Evolutionary conservation across 192 early-diverging fungal species (phyloP).

Genomic region (Coemansia sp.): DNA sequence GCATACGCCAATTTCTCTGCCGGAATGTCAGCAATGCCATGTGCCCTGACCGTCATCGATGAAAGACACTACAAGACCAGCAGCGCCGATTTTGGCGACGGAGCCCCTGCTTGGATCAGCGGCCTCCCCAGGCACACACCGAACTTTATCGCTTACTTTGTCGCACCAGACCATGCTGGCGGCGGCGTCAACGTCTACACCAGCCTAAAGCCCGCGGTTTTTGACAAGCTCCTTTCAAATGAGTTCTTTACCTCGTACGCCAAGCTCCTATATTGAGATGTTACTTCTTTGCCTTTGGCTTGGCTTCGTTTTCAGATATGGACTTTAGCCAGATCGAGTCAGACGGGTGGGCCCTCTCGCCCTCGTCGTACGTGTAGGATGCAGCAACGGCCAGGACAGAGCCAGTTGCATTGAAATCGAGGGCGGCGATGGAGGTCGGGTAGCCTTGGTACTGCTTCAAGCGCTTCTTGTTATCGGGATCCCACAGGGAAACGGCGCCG

Average conservation of each 20-base stretch:
- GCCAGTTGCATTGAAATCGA: slow-evolving; percentile 80
- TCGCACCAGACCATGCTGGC: not conserved
- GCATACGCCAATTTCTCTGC: slow-evolving; percentile 9
- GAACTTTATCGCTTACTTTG: slow-evolving; percentile 25
- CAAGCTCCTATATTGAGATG: not conserved
- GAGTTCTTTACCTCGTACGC: slow-evolving; percentile 20
- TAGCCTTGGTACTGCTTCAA: slow-evolving; percentile 76
- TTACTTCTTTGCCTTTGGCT: slow-evolving; percentile 47
- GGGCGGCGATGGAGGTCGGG: slow-evolving; percentile 70
- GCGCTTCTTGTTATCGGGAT: slow-evolving; percentile 84
- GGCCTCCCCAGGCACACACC: slow-evolving; percentile 23
- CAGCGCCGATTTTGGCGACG: slow-evolving; percentile 33
- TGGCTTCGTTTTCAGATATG: slow-evolving; percentile 60
- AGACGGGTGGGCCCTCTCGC: slow-evolving; percentile 77
- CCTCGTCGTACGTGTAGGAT: slow-evolving; percentile 94
- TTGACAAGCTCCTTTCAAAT: slow-evolving; percentile 1
- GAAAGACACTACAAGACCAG: slow-evolving; percentile 15
- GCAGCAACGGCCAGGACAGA: slow-evolving; percentile 75
- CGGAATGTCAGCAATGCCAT: not conserved
- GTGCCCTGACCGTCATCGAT: slow-evolving; percentile 14
- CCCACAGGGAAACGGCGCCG: slow-evolving; percentile 88
- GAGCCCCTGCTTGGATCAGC: slow-evolving; percentile 30
- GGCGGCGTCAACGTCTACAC: slow-evolving; percentile 17
- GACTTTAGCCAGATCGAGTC: slow-evolving; percentile 74
- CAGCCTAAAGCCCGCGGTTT: slow-evolving; percentile 5